Base-by-base conservation (phyloP, 805 yeast species). In the Zygosaccharomyces bisporus region DNA sequence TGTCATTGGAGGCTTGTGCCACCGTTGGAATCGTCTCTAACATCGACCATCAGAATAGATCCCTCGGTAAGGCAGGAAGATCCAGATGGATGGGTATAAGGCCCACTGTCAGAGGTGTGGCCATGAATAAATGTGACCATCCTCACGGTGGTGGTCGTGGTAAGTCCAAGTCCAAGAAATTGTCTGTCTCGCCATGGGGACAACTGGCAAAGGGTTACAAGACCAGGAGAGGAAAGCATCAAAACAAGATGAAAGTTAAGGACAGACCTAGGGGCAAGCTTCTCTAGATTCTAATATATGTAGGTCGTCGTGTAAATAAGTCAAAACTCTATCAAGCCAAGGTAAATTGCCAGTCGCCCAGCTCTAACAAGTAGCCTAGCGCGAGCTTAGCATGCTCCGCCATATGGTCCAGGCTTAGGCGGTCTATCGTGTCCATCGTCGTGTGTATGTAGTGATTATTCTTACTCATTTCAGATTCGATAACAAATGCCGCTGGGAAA, bases 111-210 rank as follows among this genome's bases (percentile, higher is more conserved):
- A 84, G 99, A 74, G 99, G 99, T 78, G 86, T 88, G 57, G 98
- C 99, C 39, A 88, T 87, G 96, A 93, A 93, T 71, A 93, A 93
- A 52, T 80, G 82, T 64, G 97, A 93, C 69, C 99, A 93, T 73
- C 99, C 99, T 53, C 90, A 88, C 61, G 99, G 99, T 75, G 99
- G 99, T 83, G 99, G 99, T 72, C 83, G 99, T 77, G 99, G 99
- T 79, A 93, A 93, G 69, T 86, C 95, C 49, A 93, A 93, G 81
- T 87, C 96, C 52, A 90, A 91, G 70, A 91, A 88, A 72, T 76
- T 85, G 47, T 86, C 98, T 14, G 87, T 85, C 74, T 86, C 96
- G 44, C 95, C 95, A 66, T 91, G 98, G 96, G 99, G 99, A 60
- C 83, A 82, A 49, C 68, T 85, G 60, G 83, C 91, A 33, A 91